Evolutionary conservation across 495 filamentous ascomycete species (phyloP), one percentile per base, ranked within the genome.

Genomic region (Aspergillus ostianus): DNA sequence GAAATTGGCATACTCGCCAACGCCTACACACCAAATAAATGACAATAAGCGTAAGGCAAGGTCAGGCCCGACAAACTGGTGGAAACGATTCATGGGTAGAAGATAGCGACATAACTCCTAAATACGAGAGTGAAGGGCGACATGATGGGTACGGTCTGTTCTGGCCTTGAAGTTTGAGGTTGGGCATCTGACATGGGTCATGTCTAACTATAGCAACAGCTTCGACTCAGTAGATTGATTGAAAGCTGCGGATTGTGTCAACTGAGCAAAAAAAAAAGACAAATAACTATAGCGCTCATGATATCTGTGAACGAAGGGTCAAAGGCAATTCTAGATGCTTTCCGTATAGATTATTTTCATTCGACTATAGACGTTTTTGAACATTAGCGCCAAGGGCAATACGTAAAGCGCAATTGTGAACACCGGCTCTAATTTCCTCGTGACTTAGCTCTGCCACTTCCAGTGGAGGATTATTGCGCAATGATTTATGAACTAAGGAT

Each of bases 1-100:
- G 55, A 64, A 13, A 36, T 57, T 46, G 32, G 58, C 56, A 66
- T 57, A 51, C 46, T 64, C 56, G 48, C 60, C 51, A 53, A 23
- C 60, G 53, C 64, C 64, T 62, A 49, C 56, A 64, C 44, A 60
- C 26, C 52, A 68, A 59, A 59, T 53, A 59, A 58, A 58, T 55
- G 19, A 64, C 53, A 67, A 64, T 54, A 67, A 67, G 61, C 64
- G 64, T 47, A 61, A 61, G 45, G 61, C 62, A 51, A 62, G 36
- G 29, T 60, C 61, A 64, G 57, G 36, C 54, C 53, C 56, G 52
- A 49, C 55, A 46, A 45, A 46, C 6, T 49, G 47, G 47, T 67
- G 49, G 61, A 67, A 59, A 59, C 62, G 64, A 58, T 50, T 69
- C 23, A 51, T 57, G 36, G 36, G 36, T 41, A 41, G 36, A 60